Evolutionary conservation across 1,284 basidiomycete species (phyloP).

Genomic region (Irpex sp.): DNA sequence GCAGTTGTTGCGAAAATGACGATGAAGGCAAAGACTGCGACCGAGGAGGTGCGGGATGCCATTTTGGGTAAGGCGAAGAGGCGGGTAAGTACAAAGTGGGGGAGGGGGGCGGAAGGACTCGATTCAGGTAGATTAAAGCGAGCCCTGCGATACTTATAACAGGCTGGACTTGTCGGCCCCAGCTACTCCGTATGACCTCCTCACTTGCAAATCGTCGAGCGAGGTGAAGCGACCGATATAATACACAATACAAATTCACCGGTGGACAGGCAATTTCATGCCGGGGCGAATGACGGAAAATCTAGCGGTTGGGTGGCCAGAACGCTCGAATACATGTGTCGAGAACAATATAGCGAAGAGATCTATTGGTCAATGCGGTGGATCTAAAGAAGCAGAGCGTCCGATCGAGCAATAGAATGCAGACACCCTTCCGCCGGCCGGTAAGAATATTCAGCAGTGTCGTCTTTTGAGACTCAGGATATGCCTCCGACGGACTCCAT

Average conservation of each 20-base stretch:
- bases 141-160: too few relatives aligned
- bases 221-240: too few relatives aligned
- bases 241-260: too few relatives aligned
- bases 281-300: too few relatives aligned
- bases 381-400: background rate
- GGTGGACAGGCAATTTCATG: too few relatives aligned
- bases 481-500: conserved; percentile 43
- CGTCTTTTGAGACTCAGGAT: background rate
- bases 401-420: conserved; percentile 36
- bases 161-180: too few relatives aligned
- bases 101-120: background rate
- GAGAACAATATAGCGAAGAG: background rate
- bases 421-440: conserved; percentile 17
- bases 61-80: background rate
- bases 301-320: background rate
- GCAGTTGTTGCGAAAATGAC: background rate
- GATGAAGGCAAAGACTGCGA: background rate
- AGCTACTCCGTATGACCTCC: too few relatives aligned
- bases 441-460: conserved; percentile 1
- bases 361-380: background rate
- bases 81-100: background rate
- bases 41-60: background rate
- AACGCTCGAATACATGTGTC: background rate
- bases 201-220: too few relatives aligned
- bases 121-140: background rate